Base-by-base conservation (phyloP, 495 filamentous ascomycete genomes). In the Amniculicola lignicola region DNA sequence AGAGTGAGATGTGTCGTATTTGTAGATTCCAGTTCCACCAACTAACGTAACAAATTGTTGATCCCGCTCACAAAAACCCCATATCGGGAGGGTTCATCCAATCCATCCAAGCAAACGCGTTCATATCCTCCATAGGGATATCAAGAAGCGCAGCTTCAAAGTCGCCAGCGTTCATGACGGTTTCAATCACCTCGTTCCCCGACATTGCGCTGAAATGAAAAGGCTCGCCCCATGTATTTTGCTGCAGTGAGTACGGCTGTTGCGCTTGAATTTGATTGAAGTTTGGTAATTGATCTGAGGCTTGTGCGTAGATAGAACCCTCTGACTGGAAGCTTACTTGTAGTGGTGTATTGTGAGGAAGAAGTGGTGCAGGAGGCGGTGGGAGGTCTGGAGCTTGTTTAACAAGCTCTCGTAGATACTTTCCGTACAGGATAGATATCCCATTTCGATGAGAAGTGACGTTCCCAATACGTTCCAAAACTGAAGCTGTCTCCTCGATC, bases 181-280 rank as follows among this genome's bases (percentile, higher is more conserved):
- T 81, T 61, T 84, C 79, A 4, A 79, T 72, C 25, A 85, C 81
- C 61, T 86, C 81, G 50, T 81, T 72, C 46, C 83, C 81, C 4
- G 82, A 85, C 82, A 86, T 86, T 28, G 80, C 75, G 9, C 82
- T 85, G 64, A 86, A 85, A 42, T 81, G 81, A 31, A 86, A 64
- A 4, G 80, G 74, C 56, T 83, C 79, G 0, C 71, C 63, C 77
- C 74, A 81, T 4, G 74, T 67, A 0, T 57, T 62, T n/a, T n/a
- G n/a, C 14, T 61, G 59, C 23, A 43, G 19, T 23, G 36, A 27
- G 43, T 51, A 51, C 21, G 57, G 42, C 14, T 31, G 15, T 77
- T 75, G 37, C 81, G 37, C 37, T 33, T 33, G n/a, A n/a, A n/a
- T n/a, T n/a, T n/a, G 29, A n/a, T 33, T 33, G 16, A 40, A 40